phyloP scores from a whole-genome alignment of 1,284 basidiomycete species.

The Testicularia cyperi region DNA sequence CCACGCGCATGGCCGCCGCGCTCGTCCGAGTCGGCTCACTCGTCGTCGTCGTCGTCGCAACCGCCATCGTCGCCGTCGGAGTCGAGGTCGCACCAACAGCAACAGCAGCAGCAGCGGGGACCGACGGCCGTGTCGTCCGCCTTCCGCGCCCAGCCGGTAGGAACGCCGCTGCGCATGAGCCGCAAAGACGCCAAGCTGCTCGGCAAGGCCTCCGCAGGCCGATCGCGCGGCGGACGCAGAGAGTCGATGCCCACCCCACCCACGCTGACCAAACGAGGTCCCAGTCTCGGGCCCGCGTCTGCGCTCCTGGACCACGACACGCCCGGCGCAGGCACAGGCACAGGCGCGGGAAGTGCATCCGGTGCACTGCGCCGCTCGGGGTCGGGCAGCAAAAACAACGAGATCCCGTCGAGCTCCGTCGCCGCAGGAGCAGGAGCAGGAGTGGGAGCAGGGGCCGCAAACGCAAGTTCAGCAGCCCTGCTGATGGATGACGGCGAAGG shows the following conservation, averaged over 20 bases:
- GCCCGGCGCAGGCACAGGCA: no score
- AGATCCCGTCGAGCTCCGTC: no score
- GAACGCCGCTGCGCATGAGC: conserved; percentile 39
- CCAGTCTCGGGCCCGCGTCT: no score
- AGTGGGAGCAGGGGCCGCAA: conserved; percentile 5
- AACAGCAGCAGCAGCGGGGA: no score
- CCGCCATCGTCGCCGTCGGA: no score
- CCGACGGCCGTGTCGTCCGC: conserved; percentile 2
- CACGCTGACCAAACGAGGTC: conserved; percentile 44
- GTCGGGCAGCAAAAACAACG: background rate
- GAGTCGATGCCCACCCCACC: conserved; percentile 56
- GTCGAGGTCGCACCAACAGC: no score
- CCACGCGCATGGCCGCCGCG: conserved; percentile 32
- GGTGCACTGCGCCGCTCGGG: no score
- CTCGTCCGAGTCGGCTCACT: conserved; percentile 7
- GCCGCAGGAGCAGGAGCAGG: no score
- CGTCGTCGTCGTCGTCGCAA: no score
- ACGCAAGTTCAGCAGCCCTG: conserved; percentile 36
- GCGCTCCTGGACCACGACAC: conserved; percentile 7
- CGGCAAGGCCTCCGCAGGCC: conserved; percentile 7
- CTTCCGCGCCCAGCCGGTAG: conserved; percentile 35
- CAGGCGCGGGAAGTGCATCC: no score
- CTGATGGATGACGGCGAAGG: conserved; percentile 49
- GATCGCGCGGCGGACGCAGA: conserved; percentile 38
- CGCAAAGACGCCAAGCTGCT: conserved; percentile 28